Percentiles rank a stretch among this genome's conserved stretches.
Evolutionary conservation across 305 asterid species (phyloP).

Genomic region (Fraxinus ornus): DNA sequence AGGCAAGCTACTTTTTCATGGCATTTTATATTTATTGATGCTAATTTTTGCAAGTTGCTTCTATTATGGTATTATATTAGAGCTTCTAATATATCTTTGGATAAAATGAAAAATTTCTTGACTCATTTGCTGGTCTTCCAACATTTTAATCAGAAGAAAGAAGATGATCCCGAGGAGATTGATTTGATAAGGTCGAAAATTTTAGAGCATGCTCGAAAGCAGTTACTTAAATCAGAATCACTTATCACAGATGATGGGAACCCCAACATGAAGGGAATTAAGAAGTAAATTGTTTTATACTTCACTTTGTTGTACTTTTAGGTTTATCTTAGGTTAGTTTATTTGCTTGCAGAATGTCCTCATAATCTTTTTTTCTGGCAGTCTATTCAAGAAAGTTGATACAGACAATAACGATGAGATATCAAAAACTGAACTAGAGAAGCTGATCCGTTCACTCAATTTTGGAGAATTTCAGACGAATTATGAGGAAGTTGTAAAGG

Average conservation of each 20-base stretch:
- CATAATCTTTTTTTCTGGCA: constrained; percentile 24
- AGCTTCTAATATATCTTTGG: not conserved
- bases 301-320: not conserved
- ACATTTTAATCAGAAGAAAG: constrained; percentile 32
- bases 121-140: constrained; percentile 26
- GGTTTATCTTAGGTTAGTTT: not conserved
- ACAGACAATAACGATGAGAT: constrained; percentile 27
- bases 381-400: constrained; percentile 53
- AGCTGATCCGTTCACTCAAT: constrained; percentile 36
- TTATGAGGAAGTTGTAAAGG: constrained; percentile 35
- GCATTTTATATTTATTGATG: not conserved
- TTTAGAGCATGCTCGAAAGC: constrained; percentile 39
- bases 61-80: not conserved
- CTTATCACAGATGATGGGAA: constrained; percentile 48
- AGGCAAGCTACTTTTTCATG: constrained; percentile 33
- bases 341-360: constrained; percentile 2
- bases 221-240: constrained; percentile 36
- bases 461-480: constrained; percentile 36
- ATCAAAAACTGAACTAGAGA: constrained; percentile 38
- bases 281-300: constrained; percentile 25
- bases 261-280: constrained; percentile 47
- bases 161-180: constrained; percentile 30
- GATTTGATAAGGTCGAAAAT: constrained; percentile 45
- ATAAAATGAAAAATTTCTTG: not conserved
- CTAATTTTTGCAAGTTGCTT: not conserved